phyloP scores from a whole-genome alignment of 805 yeast species.

The Ogataea polymorpha region DNA sequence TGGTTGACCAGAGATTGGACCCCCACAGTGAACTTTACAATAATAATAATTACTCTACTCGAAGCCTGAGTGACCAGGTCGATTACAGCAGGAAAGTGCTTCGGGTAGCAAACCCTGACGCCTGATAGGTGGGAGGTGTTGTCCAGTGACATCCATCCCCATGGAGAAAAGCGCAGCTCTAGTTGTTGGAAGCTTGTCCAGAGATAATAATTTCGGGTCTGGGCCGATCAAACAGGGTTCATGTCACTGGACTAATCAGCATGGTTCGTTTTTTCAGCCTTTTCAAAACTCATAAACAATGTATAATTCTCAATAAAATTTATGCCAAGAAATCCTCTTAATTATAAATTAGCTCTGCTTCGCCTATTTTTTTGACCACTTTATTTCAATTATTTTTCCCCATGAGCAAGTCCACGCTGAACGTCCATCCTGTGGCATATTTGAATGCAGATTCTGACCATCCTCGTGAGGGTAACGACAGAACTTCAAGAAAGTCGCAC shows the following conservation, averaged over 20 bases:
- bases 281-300: neutral
- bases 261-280: neutral
- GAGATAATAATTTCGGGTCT: neutral
- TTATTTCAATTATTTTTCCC: neutral
- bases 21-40: slow-evolving; percentile 52
- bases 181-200: no score
- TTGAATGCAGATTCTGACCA: slow-evolving; percentile 24
- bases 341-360: slow-evolving; percentile 3
- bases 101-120: slow-evolving; percentile 46
- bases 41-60: slow-evolving; percentile 41
- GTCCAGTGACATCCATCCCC: neutral
- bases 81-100: slow-evolving; percentile 58
- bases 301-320: neutral
- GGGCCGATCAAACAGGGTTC: neutral
- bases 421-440: slow-evolving; percentile 31
- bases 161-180: neutral
- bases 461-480: slow-evolving; percentile 1
- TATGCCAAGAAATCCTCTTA: slow-evolving; percentile 5
- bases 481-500: slow-evolving; percentile 11
- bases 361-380: slow-evolving; percentile 6
- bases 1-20: slow-evolving; percentile 61
- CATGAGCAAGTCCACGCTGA: slow-evolving; percentile 13
- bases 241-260: neutral
- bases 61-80: slow-evolving; percentile 50
- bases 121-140: slow-evolving; percentile 5